Base-by-base conservation (phyloP, 2,329 filamentous ascomycete genomes). In the Magnaporthales sp. region DNA sequence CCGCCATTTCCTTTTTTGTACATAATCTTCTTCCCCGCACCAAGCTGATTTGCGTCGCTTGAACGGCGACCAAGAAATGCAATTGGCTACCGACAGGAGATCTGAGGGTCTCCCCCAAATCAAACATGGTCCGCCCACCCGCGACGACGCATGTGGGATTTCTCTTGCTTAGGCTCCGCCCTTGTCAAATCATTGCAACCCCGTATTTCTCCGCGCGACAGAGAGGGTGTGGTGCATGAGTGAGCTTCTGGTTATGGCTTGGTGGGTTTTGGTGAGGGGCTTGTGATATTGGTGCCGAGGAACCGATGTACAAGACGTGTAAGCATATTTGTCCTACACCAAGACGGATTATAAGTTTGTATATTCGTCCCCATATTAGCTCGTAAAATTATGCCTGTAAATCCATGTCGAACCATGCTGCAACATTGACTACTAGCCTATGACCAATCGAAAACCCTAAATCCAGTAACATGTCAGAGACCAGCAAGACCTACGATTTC, bases 401-500 rank as follows among this genome's bases (percentile, higher is more conserved):
- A 24, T 9, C 4, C 9, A 1, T 11, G 54, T 58, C 54, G n/a
- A 51, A 19, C 6, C 38, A n/a, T n/a, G 8, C 38, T n/a, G 6
- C 19, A n/a, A 51, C 38, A n/a, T 15, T 7, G 19, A 7, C 19
- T n/a, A 51, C 15, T 3, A n/a, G n/a, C n/a, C n/a, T n/a, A n/a
- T n/a, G 19, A 58, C 54, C 24, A 4, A 24, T 24, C 54, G n/a
- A 24, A 24, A 27, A 58, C 11, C n/a, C n/a, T n/a, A 58, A 13
- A 24, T 24, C 54, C n/a, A 22, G 7, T 9, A 58, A 64, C 24
- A 38, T 64, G 27, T 10, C 38, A 27, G 22, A 26, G 10, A 63
- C 31, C 62, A 38, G 24, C 32, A 51, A 58, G 26, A 27, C n/a
- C n/a, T 95, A 88, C 79, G 91, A 95, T 84, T 95, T 93, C 80